phyloP scores from a whole-genome alignment of 2,329 filamentous ascomycete species.

The Boeremia lycopersici region DNA sequence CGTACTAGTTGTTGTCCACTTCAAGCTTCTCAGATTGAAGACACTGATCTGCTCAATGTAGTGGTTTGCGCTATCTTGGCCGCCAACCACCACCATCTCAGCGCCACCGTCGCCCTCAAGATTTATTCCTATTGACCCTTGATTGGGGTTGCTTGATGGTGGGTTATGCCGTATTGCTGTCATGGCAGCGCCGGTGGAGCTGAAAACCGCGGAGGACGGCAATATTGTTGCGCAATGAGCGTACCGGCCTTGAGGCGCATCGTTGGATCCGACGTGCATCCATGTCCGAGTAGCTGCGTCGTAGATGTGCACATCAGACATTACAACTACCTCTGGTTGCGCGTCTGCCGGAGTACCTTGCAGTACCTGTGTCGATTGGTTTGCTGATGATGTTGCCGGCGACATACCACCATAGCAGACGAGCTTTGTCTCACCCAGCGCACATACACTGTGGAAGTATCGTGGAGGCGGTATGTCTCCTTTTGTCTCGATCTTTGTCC shows the following conservation, averaged over 20 bases:
- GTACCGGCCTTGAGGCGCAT: conserved; percentile 90
- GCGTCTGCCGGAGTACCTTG: conserved; percentile 59
- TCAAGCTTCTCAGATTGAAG: conserved; percentile 92
- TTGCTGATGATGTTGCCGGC: conserved; percentile 62
- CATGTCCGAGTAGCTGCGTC: conserved; percentile 82
- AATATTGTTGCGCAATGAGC: conserved; percentile 94
- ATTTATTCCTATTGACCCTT: conserved; percentile 84
- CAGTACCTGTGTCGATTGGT: conserved; percentile 43
- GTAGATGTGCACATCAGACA: conserved; percentile 97
- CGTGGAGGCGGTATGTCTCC: conserved; percentile 89
- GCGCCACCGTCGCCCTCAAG: conserved; percentile 91
- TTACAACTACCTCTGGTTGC: conserved; percentile 88
- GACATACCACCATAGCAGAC: conserved; percentile 99
- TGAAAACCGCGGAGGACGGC: conserved; percentile 84
- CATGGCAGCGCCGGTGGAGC: conserved; percentile 80
- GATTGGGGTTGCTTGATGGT: conserved; percentile 79
- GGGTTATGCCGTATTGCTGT: conserved; percentile 92
- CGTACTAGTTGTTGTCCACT: conserved; percentile 89
- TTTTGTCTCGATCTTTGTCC: conserved; percentile 83
- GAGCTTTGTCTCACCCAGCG: conserved; percentile 90
- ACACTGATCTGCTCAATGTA: conserved; percentile 99
- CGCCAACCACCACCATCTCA: conserved; percentile 96
- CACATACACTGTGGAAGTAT: conserved; percentile 97
- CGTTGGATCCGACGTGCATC: conserved; percentile 80
- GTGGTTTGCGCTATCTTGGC: conserved; percentile 96